Evolutionary conservation across 176 grass and related monocot genomes (phyloP), one percentile per base, ranked within the genome.

Genomic region (Carex myosuroides): DNA sequence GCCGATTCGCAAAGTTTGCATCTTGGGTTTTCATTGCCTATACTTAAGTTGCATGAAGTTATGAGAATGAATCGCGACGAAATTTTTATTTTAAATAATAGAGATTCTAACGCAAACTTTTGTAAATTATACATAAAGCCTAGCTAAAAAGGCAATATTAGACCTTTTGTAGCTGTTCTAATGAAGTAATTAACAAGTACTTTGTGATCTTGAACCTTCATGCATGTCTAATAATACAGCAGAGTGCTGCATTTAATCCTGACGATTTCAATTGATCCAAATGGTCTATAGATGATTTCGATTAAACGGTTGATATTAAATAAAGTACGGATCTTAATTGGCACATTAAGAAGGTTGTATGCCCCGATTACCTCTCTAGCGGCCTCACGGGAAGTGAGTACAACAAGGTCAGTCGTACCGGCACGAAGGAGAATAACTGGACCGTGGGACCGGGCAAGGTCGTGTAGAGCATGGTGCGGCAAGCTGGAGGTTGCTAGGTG

Each of bases 391-490:
- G 87, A 87, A 58, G 90, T 85, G 3, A 64, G 70, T 2, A 92
- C 85, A 12, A 85, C 60, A 21, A 60, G 35, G 61, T 70, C 82
- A 14, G 86, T 83, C 11, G 59, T 62, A 41, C 90, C 90, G 3
- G 89, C 48, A 58, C 54, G 68, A 48, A 92, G 66, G 17, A 85
- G 81, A 85, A 92, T 87, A 37, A 92, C 37, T 8, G 85, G 87
- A 57, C 90, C 90, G 50, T 89, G 82, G 2, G 10, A 32, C 18
- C 8, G 66, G 5, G 90, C 81, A 72, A 92, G 87, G 11, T 54
- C 8, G 33, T 57, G 48, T 24, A 92, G 29, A 2, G 77, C 81
- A 50, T 81, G 87, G 85, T 89, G 90, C 3, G 84, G 81, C 26
- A 74, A 69, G 52, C 79, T 60, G 46, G 64, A 8, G 20, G 63